Evolutionary conservation across 345 rosid genomes (phyloP), one percentile per base, ranked within the genome.

Genomic region (Mangifera indica): DNA sequence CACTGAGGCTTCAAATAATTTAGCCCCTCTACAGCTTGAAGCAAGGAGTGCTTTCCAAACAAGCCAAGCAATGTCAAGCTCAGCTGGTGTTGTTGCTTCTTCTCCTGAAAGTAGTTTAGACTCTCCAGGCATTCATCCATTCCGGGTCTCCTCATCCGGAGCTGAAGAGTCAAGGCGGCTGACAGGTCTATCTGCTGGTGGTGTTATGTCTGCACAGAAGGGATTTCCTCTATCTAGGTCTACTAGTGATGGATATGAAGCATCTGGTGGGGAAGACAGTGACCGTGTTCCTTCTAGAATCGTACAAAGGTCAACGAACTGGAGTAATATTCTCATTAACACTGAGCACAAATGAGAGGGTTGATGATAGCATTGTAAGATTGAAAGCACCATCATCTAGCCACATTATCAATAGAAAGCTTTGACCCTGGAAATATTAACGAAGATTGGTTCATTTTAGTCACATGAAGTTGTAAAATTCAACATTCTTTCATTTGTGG

Each of bases 201-300:
- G 85, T 55, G 86, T 79, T 64, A 60, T 58, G 32, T 84, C 77
- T 79, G 76, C 85, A 76, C 87, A 79, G 67, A 85, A 75, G 75
- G 90, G 87, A 75, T 77, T 95, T 62, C 97, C 90, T n/a, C 76
- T 92, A 56, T 89, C 94, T 11, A 92, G 97, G 81, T 92, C 99
- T 42, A 84, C 96, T 60, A 95, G 97, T 66, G 97, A 95, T 69
- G 99, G 96, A 5, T 92, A 92, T 29, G 99, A 95, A 81, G 94
- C 99, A 13, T 95, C 99, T 14, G 97, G 97, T 22, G 99, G 99
- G 25, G 99, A 95, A 82, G 99, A 95, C 70, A 95, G 99, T 44
- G 99, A 92, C 74, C 84, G 88, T 74, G 92, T 92, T 75, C 91
- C 99, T 73, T 82, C 90, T 15, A 86, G 99, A 80, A 79, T 79